These are phyloP conservation scores for Phylloboletellus chloephorus DNA, from an alignment of 1,284 basidiomycete genomes.

Conservation along the genomic window DNA sequence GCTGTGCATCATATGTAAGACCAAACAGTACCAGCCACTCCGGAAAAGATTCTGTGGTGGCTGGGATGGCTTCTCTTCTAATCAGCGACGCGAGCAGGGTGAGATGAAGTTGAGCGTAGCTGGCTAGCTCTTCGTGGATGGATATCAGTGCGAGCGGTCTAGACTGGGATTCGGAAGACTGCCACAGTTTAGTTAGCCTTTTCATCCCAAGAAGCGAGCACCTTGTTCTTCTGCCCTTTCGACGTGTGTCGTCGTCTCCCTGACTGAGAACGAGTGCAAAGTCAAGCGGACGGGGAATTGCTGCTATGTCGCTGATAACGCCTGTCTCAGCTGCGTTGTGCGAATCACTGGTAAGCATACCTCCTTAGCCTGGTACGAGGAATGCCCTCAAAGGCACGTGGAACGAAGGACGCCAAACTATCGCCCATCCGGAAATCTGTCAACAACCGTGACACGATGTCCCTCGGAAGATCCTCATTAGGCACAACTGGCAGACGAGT, in stretches of 20 bases:
- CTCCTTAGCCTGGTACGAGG: slow-evolving; percentile 17
- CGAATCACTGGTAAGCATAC: slow-evolving; percentile 8
- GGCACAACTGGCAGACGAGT: background rate
- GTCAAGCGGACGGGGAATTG: slow-evolving; percentile 1
- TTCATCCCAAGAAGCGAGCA: slow-evolving; percentile 21
- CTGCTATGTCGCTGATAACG: slow-evolving; percentile 10
- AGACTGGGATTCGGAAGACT: background rate
- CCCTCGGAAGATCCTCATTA: slow-evolving; percentile 12
- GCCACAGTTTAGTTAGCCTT: background rate
- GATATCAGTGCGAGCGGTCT: background rate
- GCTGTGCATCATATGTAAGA: slow-evolving; percentile 18
- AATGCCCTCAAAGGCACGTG: slow-evolving; percentile 15
- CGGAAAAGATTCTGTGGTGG: slow-evolving; percentile 12
- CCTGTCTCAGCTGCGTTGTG: slow-evolving; percentile 6
- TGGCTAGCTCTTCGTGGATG: slow-evolving; percentile 17
- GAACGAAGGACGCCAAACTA: slow-evolving; percentile 7
- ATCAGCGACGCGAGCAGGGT: slow-evolving; percentile 13
- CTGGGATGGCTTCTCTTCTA: background rate
- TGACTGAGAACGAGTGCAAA: slow-evolving; percentile 17
- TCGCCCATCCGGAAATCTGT: slow-evolving; percentile 1
- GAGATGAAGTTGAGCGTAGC: slow-evolving; percentile 15
- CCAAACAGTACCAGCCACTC: slow-evolving; percentile 29
- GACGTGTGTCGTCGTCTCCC: background rate
- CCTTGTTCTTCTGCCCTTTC: background rate
- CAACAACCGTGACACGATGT: slow-evolving; percentile 15